These are phyloP conservation scores for Gracilaria vermiculophylla DNA, from an alignment of 23 red algal species.

Conservation along the genomic window DNA sequence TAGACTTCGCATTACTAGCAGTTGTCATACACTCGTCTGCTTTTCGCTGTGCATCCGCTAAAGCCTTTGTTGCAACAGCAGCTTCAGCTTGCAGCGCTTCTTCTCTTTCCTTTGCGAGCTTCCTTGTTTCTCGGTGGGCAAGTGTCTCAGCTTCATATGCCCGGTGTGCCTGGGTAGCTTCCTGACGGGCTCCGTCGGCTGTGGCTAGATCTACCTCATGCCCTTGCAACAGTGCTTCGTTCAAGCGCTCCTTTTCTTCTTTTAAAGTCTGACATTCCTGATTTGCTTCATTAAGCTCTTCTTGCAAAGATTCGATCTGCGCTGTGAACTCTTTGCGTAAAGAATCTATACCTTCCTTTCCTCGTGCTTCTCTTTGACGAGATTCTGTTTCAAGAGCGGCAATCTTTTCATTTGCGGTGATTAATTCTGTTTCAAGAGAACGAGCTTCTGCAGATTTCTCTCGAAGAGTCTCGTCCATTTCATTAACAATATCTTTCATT, in stretches of 20 bases:
- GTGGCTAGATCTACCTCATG: conserved; percentile 49
- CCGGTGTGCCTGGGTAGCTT: conserved; percentile 48
- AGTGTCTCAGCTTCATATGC: conserved; percentile 64
- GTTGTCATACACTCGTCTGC: conserved; percentile 36
- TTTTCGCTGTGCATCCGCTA: conserved; percentile 62
- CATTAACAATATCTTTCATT: conserved; percentile 53
- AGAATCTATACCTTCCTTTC: conserved; percentile 43
- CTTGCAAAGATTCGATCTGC: conserved; percentile 40
- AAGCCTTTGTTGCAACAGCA: conserved; percentile 45
- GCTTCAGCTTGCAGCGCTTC: conserved; percentile 54
- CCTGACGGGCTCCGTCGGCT: conserved; percentile 58
- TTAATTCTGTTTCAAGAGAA: conserved; percentile 25
- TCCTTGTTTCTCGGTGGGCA: conserved; percentile 57
- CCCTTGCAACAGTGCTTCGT: conserved; percentile 45
- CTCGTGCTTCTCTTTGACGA: conserved; percentile 5
- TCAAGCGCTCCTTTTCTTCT: conserved; percentile 58
- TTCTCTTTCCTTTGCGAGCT: conserved; percentile 49
- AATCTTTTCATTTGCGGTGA: conserved; percentile 30
- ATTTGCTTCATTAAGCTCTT: neutral
- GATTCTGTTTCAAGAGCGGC: conserved; percentile 20
- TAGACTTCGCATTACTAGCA: conserved; percentile 38
- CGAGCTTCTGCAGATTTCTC: conserved; percentile 43
- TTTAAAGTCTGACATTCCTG: conserved; percentile 8
- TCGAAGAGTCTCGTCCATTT: conserved; percentile 62
- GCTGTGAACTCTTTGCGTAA: conserved; percentile 30